These are phyloP conservation scores for Torrubiellomyces zombiae DNA, from an alignment of 2,329 filamentous ascomycete genomes.

Conservation along the genomic window DNA sequence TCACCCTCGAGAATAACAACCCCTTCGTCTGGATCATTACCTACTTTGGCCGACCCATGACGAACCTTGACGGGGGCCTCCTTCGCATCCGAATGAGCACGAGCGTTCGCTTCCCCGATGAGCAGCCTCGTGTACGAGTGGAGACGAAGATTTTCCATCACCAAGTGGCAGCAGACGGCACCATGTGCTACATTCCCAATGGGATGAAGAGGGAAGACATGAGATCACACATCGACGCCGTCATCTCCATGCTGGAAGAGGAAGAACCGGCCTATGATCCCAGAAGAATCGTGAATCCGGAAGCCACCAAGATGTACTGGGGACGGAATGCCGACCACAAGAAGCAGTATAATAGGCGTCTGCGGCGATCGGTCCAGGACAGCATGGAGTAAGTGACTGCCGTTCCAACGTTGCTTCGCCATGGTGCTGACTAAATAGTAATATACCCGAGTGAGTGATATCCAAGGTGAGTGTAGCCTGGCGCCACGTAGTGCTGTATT, in stretches of 20 bases:
- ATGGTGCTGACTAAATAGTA: too few species aligned
- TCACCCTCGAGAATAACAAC: conserved; percentile 64
- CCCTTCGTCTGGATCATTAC: conserved; percentile 81
- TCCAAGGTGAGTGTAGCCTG: too few species aligned
- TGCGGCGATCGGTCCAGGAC: conserved; percentile 61
- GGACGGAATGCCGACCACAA: conserved; percentile 54
- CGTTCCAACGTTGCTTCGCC: too few species aligned
- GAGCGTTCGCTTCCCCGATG: conserved; percentile 71
- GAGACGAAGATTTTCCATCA: conserved; percentile 78
- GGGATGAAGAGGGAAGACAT: conserved; percentile 52
- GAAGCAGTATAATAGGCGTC: conserved; percentile 66
- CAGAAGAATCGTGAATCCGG: conserved; percentile 68
- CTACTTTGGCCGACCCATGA: conserved; percentile 85
- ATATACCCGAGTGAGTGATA: too few species aligned
- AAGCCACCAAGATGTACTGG: conserved; percentile 80
- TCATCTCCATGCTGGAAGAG: conserved; percentile 72
- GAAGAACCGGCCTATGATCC: conserved; percentile 81
- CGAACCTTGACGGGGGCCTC: conserved; percentile 79
- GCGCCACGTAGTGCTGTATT: too few species aligned
- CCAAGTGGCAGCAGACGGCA: conserved; percentile 63
- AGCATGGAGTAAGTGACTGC: conserved; percentile 39
- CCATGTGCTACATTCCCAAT: conserved; percentile 64
- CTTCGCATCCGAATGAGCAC: conserved; percentile 68
- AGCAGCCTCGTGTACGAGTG: conserved; percentile 71
- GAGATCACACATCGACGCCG: conserved; percentile 65